Conservation (phyloP, 129 eudicot genomes). For the Saussurea involucrata region DNA sequence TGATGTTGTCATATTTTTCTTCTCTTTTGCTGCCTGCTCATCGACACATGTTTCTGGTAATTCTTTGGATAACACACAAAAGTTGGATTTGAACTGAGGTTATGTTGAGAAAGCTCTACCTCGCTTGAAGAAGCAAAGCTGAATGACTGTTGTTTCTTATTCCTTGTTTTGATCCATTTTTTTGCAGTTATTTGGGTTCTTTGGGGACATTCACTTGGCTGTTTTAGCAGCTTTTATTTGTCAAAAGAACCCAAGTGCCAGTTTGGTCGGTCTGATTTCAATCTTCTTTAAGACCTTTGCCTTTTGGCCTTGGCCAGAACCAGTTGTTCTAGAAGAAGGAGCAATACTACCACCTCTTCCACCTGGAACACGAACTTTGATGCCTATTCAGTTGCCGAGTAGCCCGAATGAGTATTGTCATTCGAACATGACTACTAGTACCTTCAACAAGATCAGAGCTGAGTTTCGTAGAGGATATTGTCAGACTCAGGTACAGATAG, state of each 20-base stretch:
- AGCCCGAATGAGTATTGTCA: slow-evolving; percentile 49
- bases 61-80: background rate
- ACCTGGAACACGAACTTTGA: slow-evolving; percentile 23
- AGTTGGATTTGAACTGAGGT: background rate
- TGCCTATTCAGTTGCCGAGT: slow-evolving; percentile 61
- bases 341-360: slow-evolving; percentile 17
- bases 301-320: slow-evolving; percentile 73
- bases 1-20: background rate
- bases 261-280: slow-evolving; percentile 37
- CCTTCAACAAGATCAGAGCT: slow-evolving; percentile 45
- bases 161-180: background rate
- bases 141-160: slow-evolving; percentile 8
- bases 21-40: background rate
- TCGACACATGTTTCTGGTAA: background rate
- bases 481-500: slow-evolving; percentile 45
- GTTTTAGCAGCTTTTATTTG: slow-evolving; percentile 56
- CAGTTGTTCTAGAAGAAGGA: slow-evolving; percentile 49
- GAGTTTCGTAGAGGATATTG: slow-evolving; percentile 54
- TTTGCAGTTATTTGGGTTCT: slow-evolving; percentile 57
- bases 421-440: slow-evolving; percentile 55
- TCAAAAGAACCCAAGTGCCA: slow-evolving; percentile 39
- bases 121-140: background rate
- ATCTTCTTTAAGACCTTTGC: slow-evolving; percentile 59
- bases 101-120: background rate
- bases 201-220: slow-evolving; percentile 66